These are phyloP conservation scores for Neoascochyta sp. DNA, from an alignment of 2,329 filamentous ascomycete species.

Conservation along the genomic window DNA sequence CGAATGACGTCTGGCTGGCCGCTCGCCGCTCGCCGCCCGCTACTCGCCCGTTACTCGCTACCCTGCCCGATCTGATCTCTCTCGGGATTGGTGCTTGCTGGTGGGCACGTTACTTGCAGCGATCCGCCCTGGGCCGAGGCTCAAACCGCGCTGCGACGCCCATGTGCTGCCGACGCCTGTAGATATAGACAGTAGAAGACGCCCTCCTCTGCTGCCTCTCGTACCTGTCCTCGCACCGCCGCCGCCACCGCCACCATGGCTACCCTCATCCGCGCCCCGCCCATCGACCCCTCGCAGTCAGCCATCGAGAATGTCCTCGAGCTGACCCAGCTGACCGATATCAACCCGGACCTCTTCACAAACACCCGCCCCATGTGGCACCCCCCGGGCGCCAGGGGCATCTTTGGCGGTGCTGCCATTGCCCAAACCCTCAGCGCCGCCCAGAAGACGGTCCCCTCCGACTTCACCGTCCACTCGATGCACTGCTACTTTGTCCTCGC, in stretches of 20 bases:
- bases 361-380: constrained; percentile 92
- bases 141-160: no score
- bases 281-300: constrained; percentile 67
- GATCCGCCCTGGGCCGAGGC: no score
- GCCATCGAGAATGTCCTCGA: constrained; percentile 88
- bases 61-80: no score
- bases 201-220: not conserved
- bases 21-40: no score
- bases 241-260: constrained; percentile 25
- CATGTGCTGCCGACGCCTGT: no score
- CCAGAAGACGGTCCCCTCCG: constrained; percentile 74
- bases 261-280: constrained; percentile 72
- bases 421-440: constrained; percentile 86
- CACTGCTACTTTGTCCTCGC: constrained; percentile 98
- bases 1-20: no score
- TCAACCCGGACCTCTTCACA: constrained; percentile 86
- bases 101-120: no score
- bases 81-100: no score
- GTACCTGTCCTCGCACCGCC: not conserved
- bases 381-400: constrained; percentile 83
- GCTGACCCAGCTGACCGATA: constrained; percentile 71
- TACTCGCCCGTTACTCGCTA: no score
- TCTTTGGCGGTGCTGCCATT: constrained; percentile 91
- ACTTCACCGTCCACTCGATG: constrained; percentile 90
- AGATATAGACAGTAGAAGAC: no score